These are phyloP conservation scores for Gaillardinia entomophila DNA, from an alignment of 805 yeast genomes.

Conservation along the genomic window DNA sequence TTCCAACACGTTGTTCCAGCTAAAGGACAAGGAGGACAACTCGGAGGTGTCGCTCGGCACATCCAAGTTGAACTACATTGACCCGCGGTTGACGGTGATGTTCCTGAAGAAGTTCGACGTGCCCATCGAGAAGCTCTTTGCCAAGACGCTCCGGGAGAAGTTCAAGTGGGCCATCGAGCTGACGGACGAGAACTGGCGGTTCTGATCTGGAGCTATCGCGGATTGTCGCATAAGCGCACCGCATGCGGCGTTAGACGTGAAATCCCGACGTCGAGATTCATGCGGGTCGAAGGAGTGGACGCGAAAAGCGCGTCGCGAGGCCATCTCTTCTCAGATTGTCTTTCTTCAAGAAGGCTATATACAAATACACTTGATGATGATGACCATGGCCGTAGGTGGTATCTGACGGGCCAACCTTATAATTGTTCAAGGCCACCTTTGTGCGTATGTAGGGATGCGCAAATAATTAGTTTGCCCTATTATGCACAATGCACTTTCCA, in stretches of 20 bases:
- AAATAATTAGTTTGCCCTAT: too few relatives aligned
- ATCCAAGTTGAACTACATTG: constrained; percentile 90
- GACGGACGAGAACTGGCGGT: constrained; percentile 82
- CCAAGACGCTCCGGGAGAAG: constrained; percentile 87
- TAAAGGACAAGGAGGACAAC: constrained; percentile 90
- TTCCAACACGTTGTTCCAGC: constrained; percentile 59
- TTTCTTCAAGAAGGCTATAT: too few relatives aligned
- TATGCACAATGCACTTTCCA: too few relatives aligned
- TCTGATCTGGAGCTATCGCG: constrained; percentile 36
- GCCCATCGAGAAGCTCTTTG: constrained; percentile 87
- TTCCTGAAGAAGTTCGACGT: constrained; percentile 81
- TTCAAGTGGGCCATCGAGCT: constrained; percentile 95
- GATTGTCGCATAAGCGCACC: neutral
- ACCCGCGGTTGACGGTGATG: constrained; percentile 86
- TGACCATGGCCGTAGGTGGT: too few relatives aligned
- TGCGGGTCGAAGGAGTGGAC: too few relatives aligned
- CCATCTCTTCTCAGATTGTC: too few relatives aligned
- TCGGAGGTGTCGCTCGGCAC: constrained; percentile 91
- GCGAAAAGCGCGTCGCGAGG: too few relatives aligned
- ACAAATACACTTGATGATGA: too few relatives aligned
- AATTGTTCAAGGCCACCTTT: too few relatives aligned
- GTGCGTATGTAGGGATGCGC: too few relatives aligned
- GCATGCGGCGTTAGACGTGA: neutral
- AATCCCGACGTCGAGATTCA: too few relatives aligned
- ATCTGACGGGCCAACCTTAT: too few relatives aligned